Conservation (phyloP, 768 basidiomycete species). For the Tulasnella sp. region DNA sequence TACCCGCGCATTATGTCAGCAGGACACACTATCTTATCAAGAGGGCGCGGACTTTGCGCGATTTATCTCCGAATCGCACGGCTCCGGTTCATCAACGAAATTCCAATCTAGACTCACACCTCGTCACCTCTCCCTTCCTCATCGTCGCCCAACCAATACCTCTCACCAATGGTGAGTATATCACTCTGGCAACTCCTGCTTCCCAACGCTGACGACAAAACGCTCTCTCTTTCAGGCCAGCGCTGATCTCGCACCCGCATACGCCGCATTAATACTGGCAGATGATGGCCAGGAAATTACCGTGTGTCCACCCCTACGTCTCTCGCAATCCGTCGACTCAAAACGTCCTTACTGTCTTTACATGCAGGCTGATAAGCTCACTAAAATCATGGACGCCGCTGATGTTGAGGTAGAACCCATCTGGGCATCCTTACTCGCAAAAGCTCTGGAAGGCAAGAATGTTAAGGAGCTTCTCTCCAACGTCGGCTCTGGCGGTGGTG, state of each 20-base stretch:
- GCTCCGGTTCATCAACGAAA: slow-evolving; percentile 11
- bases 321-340: background rate
- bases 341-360: too few relatives aligned
- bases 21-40: background rate
- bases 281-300: slow-evolving; percentile 98
- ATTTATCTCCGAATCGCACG: background rate
- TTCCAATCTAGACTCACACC: background rate
- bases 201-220: background rate
- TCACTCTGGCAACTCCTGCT: background rate
- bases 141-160: background rate
- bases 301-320: slow-evolving; percentile 56
- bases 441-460: slow-evolving; percentile 97
- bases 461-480: slow-evolving; percentile 94
- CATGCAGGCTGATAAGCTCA: slow-evolving; percentile 87
- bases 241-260: slow-evolving; percentile 87
- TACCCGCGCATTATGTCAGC: background rate
- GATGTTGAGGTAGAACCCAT: slow-evolving; percentile 80
- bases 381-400: slow-evolving; percentile 81
- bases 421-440: slow-evolving; percentile 96
- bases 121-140: background rate
- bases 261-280: slow-evolving; percentile 97
- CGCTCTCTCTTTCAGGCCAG: slow-evolving; percentile 49
- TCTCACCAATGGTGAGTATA: background rate
- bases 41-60: background rate
- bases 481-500: slow-evolving; percentile 91